phyloP scores from a whole-genome alignment of 768 basidiomycete genomes.

The Podaxis sp. region DNA sequence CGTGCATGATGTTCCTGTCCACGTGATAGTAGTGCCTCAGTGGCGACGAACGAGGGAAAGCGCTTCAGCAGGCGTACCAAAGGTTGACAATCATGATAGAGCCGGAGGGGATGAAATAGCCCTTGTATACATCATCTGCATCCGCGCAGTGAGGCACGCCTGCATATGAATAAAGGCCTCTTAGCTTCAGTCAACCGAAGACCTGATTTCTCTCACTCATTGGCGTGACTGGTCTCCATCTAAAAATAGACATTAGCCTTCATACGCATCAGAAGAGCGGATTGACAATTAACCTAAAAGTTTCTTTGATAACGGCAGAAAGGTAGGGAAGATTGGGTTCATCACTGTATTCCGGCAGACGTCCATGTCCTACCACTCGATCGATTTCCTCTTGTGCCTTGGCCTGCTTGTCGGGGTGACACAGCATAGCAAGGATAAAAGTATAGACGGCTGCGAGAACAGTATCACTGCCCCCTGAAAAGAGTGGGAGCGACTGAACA shows the following conservation, averaged over 20 bases:
- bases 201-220: neutral
- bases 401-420: constrained; percentile 12
- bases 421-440: constrained; percentile 30
- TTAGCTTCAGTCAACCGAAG: neutral
- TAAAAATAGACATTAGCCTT: neutral
- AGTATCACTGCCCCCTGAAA: constrained; percentile 9
- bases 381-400: constrained; percentile 17
- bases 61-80: constrained; percentile 24
- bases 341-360: constrained; percentile 20
- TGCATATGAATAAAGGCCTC: constrained; percentile 8
- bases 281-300: constrained; percentile 16
- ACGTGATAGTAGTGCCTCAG: neutral
- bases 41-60: neutral
- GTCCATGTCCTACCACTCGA: constrained; percentile 16
- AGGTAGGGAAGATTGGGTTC: constrained; percentile 22
- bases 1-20: neutral
- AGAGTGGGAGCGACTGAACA: neutral
- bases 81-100: constrained; percentile 35
- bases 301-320: constrained; percentile 22
- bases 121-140: constrained; percentile 46
- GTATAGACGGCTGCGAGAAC: constrained; percentile 36
- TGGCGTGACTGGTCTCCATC: constrained; percentile 14
- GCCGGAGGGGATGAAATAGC: constrained; percentile 44
- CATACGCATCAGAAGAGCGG: neutral
- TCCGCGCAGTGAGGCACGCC: constrained; percentile 32